Evolutionary conservation across 495 filamentous ascomycete species (phyloP).

Genomic region (Physcia stellaris): DNA sequence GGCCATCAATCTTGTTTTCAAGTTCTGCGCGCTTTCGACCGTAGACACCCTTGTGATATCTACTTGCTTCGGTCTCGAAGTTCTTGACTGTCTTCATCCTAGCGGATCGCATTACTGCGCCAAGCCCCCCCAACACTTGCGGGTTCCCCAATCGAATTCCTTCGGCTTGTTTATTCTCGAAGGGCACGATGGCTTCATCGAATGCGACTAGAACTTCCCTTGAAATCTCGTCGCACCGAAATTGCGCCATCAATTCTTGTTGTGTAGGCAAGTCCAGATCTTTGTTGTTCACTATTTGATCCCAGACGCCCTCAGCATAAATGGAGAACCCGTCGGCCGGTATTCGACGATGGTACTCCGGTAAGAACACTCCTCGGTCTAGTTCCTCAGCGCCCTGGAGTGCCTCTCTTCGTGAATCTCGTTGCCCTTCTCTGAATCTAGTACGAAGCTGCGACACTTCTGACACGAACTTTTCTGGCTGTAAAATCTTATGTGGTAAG

Average conservation of each 20-base stretch:
- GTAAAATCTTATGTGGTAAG: constrained; percentile 89
- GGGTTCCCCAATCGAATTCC: constrained; percentile 55
- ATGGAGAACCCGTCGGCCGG: constrained; percentile 89
- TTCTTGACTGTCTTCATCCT: constrained; percentile 61
- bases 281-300: constrained; percentile 97
- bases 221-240: constrained; percentile 91
- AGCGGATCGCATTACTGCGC: constrained; percentile 55
- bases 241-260: constrained; percentile 92
- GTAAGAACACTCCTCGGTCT: constrained; percentile 69
- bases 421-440: constrained; percentile 70
- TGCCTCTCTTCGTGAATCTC: constrained; percentile 40
- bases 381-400: constrained; percentile 50
- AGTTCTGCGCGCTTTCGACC: constrained; percentile 71
- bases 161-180: constrained; percentile 75
- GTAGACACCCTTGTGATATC: constrained; percentile 95
- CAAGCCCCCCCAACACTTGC: constrained; percentile 60
- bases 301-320: constrained; percentile 90
- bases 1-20: constrained; percentile 68
- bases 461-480: constrained; percentile 77
- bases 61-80: constrained; percentile 79
- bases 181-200: constrained; percentile 64
- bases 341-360: constrained; percentile 90
- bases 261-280: constrained; percentile 94
- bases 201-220: constrained; percentile 75
- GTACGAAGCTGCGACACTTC: constrained; percentile 68